Conservation (phyloP, 495 filamentous ascomycete species). For the Xylaria scruposa region DNA sequence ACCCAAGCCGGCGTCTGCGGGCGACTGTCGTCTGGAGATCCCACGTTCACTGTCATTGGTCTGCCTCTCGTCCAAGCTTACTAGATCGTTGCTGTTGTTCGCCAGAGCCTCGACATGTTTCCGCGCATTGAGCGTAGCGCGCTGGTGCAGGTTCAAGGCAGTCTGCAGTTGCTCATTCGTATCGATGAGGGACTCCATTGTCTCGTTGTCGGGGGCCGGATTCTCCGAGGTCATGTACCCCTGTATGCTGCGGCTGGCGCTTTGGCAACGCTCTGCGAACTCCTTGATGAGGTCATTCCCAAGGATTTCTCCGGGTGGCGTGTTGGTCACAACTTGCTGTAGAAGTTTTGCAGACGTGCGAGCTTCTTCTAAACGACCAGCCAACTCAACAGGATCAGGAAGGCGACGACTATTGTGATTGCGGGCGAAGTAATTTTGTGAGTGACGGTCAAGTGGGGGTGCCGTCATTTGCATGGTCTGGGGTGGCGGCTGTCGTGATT, state of each 20-base stretch:
- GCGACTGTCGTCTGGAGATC: constrained; percentile 23
- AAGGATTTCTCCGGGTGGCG: constrained; percentile 75
- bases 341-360: constrained; percentile 88
- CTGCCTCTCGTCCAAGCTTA: constrained; percentile 36
- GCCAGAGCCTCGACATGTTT: constrained; percentile 45
- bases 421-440: constrained; percentile 52
- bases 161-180: constrained; percentile 87
- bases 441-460: constrained; percentile 34
- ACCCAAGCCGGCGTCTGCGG: constrained; percentile 20
- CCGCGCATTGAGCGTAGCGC: constrained; percentile 77
- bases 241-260: constrained; percentile 79
- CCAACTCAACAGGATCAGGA: constrained; percentile 80
- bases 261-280: constrained; percentile 85
- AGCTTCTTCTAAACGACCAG: constrained; percentile 85
- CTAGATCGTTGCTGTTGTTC: constrained; percentile 24
- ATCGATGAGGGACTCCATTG: constrained; percentile 89
- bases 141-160: constrained; percentile 79
- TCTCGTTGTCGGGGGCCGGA: constrained; percentile 88
- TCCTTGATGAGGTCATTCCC: constrained; percentile 87
- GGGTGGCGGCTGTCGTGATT: constrained; percentile 10
- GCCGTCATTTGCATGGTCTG: constrained; percentile 19
- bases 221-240: constrained; percentile 79
- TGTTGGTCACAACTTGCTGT: constrained; percentile 84
- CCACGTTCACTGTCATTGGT: constrained; percentile 31
- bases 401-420: constrained; percentile 56